Evolutionary conservation across 371 early-diverging fungal species (phyloP).

Genomic region (Zopfochytrium polystomum): DNA sequence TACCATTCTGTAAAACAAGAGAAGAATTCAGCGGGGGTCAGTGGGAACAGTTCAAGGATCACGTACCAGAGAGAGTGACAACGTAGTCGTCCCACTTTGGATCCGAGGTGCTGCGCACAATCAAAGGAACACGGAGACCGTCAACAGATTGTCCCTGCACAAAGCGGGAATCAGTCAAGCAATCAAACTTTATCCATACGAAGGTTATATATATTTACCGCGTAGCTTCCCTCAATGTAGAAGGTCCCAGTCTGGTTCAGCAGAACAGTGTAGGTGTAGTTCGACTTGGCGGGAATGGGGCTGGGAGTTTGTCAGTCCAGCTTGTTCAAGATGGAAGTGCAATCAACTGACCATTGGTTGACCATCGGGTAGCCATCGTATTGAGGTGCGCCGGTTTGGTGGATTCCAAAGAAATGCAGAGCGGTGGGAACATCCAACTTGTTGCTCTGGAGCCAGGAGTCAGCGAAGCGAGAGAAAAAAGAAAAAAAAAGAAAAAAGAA

Average conservation of each 20-base stretch:
- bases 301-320: background rate
- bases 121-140: conserved; percentile 6
- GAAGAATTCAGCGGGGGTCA: too few species aligned
- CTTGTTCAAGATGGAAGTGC: background rate
- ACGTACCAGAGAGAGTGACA: conserved; percentile 1
- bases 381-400: background rate
- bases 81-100: conserved; percentile 4
- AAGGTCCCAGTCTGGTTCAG: conserved; percentile 9
- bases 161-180: background rate
- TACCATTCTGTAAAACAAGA: conserved; percentile 1
- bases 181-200: too few species aligned
- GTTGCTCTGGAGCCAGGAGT: background rate
- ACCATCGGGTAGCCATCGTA: conserved; percentile 7
- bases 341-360: conserved; percentile 8
- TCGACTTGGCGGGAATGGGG: background rate
- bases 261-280: conserved; percentile 1
- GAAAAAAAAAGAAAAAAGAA: too few species aligned
- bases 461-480: too few species aligned
- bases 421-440: conserved; percentile 10
- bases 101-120: conserved; percentile 2
- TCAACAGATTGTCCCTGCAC: conserved; percentile 7
- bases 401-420: conserved; percentile 4
- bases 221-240: conserved; percentile 1
- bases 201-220: too few species aligned
- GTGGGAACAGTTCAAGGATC: too few species aligned